Percentiles rank a stretch among this genome's conserved stretches.
Evolutionary conservation across 2,329 filamentous ascomycete genomes (phyloP).

Genomic region (Fragosphaeria purpurea): DNA sequence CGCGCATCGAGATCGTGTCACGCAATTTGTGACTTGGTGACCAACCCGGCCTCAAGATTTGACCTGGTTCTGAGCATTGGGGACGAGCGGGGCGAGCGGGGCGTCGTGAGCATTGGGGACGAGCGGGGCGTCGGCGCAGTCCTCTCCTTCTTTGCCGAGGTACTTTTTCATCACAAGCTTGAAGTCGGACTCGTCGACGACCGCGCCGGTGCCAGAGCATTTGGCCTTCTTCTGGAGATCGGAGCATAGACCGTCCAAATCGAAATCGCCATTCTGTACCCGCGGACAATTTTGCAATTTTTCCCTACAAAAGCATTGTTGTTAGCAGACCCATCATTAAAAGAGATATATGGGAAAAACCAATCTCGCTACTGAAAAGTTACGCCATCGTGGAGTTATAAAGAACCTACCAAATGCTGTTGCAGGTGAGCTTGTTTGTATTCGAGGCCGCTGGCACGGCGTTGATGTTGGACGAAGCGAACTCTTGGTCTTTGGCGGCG

Average conservation of each 20-base stretch:
- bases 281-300: conserved; percentile 77
- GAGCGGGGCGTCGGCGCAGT: not conserved
- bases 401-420: conserved; percentile 75
- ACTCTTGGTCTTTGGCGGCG: conserved; percentile 56
- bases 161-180: conserved; percentile 64
- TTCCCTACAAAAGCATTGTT: conserved; percentile 51
- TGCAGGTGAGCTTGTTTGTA: conserved; percentile 54
- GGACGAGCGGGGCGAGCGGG: not conserved
- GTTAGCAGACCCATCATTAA: conserved; percentile 3
- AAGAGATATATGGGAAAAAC: too few species aligned
- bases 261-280: conserved; percentile 83
- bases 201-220: conserved; percentile 82
- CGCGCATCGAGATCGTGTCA: too few species aligned
- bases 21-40: too few species aligned
- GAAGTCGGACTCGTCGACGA: conserved; percentile 83
- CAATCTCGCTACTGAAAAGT: too few species aligned
- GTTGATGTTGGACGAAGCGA: conserved; percentile 7
- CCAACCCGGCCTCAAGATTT: too few species aligned
- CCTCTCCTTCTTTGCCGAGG: conserved; percentile 30
- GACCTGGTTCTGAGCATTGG: too few species aligned
- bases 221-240: conserved; percentile 93
- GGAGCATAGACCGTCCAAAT: conserved; percentile 84
- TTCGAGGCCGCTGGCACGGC: too few species aligned
- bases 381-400: too few species aligned
- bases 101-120: too few species aligned